Percentiles rank a stretch among this genome's conserved stretches.
phyloP scores from a whole-genome alignment of 768 basidiomycete genomes.

The Boletus barrowsii region DNA sequence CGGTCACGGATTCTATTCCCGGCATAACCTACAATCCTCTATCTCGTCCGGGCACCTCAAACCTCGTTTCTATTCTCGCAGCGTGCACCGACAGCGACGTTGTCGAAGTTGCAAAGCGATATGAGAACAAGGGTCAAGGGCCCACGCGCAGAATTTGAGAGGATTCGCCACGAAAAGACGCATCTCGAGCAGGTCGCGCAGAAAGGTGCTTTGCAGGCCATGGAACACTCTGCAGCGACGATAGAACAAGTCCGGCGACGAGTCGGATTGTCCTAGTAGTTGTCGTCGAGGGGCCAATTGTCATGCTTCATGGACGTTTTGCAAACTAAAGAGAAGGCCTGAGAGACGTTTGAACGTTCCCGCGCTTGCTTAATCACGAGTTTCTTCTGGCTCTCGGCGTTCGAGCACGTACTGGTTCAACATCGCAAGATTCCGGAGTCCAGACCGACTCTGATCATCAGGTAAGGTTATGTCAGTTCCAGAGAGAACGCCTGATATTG shows the following conservation, averaged over 20 bases:
- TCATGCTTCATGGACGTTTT: too few relatives aligned
- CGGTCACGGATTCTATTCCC: slow-evolving; percentile 79
- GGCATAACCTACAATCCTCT: slow-evolving; percentile 81
- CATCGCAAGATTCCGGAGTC: too few relatives aligned
- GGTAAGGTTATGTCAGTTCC: too few relatives aligned
- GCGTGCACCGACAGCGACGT: slow-evolving; percentile 59
- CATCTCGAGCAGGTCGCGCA: slow-evolving; percentile 49
- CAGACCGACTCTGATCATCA: too few relatives aligned
- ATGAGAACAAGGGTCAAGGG: slow-evolving; percentile 50
- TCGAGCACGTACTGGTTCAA: too few relatives aligned
- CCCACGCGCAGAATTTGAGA: slow-evolving; percentile 44
- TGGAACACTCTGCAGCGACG: slow-evolving; percentile 55
- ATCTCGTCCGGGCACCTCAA: slow-evolving; percentile 65
- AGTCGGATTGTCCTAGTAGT: too few relatives aligned
- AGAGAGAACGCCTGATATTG: too few relatives aligned
- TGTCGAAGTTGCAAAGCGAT: slow-evolving; percentile 45
- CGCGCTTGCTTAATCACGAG: too few relatives aligned
- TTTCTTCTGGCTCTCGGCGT: too few relatives aligned
- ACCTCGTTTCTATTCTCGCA: slow-evolving; percentile 51
- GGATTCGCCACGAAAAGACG: neutral
- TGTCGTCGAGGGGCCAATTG: too few relatives aligned
- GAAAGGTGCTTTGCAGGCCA: slow-evolving; percentile 63
- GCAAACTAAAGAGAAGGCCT: too few relatives aligned
- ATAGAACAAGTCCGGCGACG: slow-evolving; percentile 64
- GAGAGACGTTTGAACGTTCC: too few relatives aligned